phyloP scores from a whole-genome alignment of 345 rosid genomes.

The Ceriops tagal region DNA sequence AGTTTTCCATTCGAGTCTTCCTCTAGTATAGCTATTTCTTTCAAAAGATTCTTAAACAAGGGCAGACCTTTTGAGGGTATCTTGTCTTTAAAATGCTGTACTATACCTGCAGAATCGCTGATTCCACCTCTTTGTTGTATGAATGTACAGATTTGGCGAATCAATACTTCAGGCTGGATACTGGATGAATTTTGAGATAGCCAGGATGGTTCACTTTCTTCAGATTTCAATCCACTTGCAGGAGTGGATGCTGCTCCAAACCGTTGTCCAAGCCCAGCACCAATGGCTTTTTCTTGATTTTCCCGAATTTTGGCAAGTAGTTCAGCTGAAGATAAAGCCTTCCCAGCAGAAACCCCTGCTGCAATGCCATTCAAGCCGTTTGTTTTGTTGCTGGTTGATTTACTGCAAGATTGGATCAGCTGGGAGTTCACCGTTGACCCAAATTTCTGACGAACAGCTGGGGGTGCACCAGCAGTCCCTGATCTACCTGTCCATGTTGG shows the following conservation, averaged over 20 bases:
- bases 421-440: conserved; percentile 63
- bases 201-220: conserved; percentile 29
- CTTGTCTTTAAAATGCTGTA: conserved; percentile 63
- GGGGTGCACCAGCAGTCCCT: conserved; percentile 89
- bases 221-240: conserved; percentile 20
- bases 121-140: conserved; percentile 76
- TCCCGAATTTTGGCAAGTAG: conserved; percentile 74
- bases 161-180: conserved; percentile 74
- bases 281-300: conserved; percentile 62
- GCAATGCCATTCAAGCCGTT: conserved; percentile 39
- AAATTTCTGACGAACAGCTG: conserved; percentile 61
- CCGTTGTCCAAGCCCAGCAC: conserved; percentile 56
- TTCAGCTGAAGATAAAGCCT: conserved; percentile 80
- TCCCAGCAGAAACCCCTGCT: conserved; percentile 81
- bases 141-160: conserved; percentile 77
- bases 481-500: conserved; percentile 98
- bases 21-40: conserved; percentile 66
- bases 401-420: conserved; percentile 40
- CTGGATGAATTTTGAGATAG: conserved; percentile 28
- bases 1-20: conserved; percentile 48
- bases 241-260: conserved; percentile 38
- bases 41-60: conserved; percentile 75
- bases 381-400: conserved; percentile 35
- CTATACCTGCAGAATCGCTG: conserved; percentile 57
- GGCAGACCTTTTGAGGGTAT: conserved; percentile 54